Evolutionary conservation across 129 eudicot species (phyloP).

Genomic region (Glebionis coronaria): DNA sequence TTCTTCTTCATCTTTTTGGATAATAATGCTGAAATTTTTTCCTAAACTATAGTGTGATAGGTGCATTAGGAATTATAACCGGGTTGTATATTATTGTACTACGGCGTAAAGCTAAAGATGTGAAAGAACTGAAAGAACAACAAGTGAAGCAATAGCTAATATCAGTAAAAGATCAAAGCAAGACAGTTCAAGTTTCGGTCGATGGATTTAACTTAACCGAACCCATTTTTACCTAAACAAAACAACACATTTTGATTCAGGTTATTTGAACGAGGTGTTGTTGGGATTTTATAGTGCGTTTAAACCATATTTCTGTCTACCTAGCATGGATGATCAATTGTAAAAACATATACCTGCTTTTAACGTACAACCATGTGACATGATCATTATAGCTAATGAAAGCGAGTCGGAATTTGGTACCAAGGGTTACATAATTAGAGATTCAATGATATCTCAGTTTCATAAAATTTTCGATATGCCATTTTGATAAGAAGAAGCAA

Average conservation of each 20-base stretch:
- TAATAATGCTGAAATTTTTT: neutral
- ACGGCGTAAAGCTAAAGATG: slow-evolving; percentile 73
- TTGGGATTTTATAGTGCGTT: neutral
- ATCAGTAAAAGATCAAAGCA: slow-evolving; percentile 23
- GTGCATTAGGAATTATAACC: slow-evolving; percentile 50
- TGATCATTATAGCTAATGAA: too few relatives aligned
- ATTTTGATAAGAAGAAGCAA: too few relatives aligned
- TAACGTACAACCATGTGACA: too few relatives aligned
- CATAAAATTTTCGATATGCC: too few relatives aligned
- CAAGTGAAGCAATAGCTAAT: neutral
- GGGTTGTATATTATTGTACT: slow-evolving; percentile 60
- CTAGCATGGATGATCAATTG: too few relatives aligned
- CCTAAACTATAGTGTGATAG: slow-evolving; percentile 38
- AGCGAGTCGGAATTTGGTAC: too few relatives aligned
- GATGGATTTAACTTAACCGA: slow-evolving; percentile 46
- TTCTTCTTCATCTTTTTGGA: neutral
- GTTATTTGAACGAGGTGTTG: neutral
- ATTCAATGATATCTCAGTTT: too few relatives aligned
- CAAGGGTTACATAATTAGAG: too few relatives aligned
- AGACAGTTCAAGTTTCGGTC: slow-evolving; percentile 13
- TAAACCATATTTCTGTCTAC: too few relatives aligned
- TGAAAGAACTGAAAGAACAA: slow-evolving; percentile 21
- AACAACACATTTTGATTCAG: neutral
- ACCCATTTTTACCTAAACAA: slow-evolving; percentile 45
- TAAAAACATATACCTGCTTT: too few relatives aligned